phyloP scores from a whole-genome alignment of 1,139 yeast species.

The Hyphopichia buzzinii region DNA sequence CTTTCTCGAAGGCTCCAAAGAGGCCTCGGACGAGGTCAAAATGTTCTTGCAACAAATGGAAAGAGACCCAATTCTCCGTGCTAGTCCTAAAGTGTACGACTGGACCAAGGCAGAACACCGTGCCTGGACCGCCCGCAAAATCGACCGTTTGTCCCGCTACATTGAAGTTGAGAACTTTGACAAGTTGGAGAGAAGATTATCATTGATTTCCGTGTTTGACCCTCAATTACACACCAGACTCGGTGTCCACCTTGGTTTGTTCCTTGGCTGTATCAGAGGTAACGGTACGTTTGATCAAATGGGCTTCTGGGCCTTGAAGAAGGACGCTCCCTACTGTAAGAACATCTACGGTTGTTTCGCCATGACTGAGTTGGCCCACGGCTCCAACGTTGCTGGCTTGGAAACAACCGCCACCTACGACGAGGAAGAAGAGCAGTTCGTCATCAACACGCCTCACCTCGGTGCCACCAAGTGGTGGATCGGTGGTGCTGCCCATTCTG shows the following conservation, averaged over 20 bases:
- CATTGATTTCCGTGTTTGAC: conserved; percentile 44
- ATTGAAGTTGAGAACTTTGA: conserved; percentile 41
- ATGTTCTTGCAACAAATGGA: conserved; percentile 44
- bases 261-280: conserved; percentile 46
- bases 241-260: conserved; percentile 52
- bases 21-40: conserved; percentile 32
- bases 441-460: conserved; percentile 80
- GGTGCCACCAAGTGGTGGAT: conserved; percentile 99
- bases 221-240: conserved; percentile 51
- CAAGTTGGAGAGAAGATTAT: conserved; percentile 37
- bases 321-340: conserved; percentile 65
- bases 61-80: conserved; percentile 46
- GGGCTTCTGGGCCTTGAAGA: conserved; percentile 70
- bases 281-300: conserved; percentile 54
- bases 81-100: conserved; percentile 39
- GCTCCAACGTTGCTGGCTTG: conserved; percentile 87
- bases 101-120: conserved; percentile 41
- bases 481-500: conserved; percentile 95
- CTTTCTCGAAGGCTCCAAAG: conserved; percentile 45
- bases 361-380: conserved; percentile 94
- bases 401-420: conserved; percentile 91
- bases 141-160: conserved; percentile 42
- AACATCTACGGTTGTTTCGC: conserved; percentile 87
- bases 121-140: conserved; percentile 42
- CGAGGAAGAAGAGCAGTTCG: conserved; percentile 59